Conservation (phyloP, 2,329 filamentous ascomycete species). For the Didymosphaeria variabile region DNA sequence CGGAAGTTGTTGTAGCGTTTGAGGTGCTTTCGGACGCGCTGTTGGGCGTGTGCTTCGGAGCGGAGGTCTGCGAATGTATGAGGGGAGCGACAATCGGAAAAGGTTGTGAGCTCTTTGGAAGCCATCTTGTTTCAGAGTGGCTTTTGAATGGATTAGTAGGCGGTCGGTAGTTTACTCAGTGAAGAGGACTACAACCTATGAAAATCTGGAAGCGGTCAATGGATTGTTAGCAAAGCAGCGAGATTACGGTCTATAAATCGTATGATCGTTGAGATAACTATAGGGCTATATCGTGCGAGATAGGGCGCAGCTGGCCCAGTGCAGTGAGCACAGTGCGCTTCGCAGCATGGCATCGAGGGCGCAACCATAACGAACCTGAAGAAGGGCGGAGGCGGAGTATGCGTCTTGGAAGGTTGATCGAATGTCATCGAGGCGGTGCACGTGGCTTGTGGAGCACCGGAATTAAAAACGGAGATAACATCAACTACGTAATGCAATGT, state of each 20-base stretch:
- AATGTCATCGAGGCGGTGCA: not conserved
- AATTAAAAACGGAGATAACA: not conserved
- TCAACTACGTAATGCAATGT: too few relatives aligned
- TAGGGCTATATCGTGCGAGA: not conserved
- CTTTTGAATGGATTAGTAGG: not conserved
- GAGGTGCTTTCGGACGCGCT: not conserved
- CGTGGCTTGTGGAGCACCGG: not conserved
- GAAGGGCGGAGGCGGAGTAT: constrained; percentile 6
- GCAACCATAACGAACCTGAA: not conserved
- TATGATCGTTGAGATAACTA: not conserved
- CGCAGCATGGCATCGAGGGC: not conserved
- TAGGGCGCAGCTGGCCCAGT: not conserved
- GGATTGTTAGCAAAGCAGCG: not conserved
- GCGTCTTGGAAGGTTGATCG: too few relatives aligned
- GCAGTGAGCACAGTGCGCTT: not conserved
- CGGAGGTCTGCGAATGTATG: constrained; percentile 23
- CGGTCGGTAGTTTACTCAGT: constrained; percentile 11
- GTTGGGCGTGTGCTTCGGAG: constrained; percentile 18
- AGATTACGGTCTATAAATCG: not conserved
- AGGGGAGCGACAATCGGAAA: constrained; percentile 3
- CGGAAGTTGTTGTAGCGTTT: not conserved
- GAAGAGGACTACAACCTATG: constrained; percentile 12
- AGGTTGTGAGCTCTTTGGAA: not conserved
- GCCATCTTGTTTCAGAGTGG: not conserved
- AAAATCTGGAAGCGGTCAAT: not conserved